phyloP scores from a whole-genome alignment of 1,139 yeast genomes.

The Scheffersomyces insectosa region DNA sequence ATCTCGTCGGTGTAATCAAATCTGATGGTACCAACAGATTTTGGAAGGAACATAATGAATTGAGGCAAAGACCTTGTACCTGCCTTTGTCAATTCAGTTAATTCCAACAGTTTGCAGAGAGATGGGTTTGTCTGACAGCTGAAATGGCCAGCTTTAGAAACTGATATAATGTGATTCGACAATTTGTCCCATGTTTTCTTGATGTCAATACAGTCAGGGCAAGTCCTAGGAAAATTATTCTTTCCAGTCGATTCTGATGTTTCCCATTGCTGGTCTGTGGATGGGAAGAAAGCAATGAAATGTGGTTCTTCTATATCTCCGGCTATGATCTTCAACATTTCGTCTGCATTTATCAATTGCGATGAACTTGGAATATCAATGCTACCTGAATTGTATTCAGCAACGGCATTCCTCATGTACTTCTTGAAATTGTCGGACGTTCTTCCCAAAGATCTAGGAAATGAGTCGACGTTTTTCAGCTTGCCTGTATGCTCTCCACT shows the following conservation, averaged over 20 bases:
- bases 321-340: slow-evolving; percentile 42
- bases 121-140: slow-evolving; percentile 53
- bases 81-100: slow-evolving; percentile 13
- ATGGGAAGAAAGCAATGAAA: slow-evolving; percentile 67
- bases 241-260: slow-evolving; percentile 39
- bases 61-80: slow-evolving; percentile 27
- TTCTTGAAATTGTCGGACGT: slow-evolving; percentile 49
- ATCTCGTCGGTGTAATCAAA: slow-evolving; percentile 35
- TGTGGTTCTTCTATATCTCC: slow-evolving; percentile 51
- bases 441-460: slow-evolving; percentile 47
- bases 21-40: slow-evolving; percentile 32
- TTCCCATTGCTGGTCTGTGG: slow-evolving; percentile 42
- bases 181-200: slow-evolving; percentile 59
- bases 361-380: slow-evolving; percentile 42
- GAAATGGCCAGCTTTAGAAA: slow-evolving; percentile 56
- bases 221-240: slow-evolving; percentile 33
- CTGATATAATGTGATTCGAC: slow-evolving; percentile 46
- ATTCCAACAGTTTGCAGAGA: slow-evolving; percentile 54
- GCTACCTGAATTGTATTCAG: slow-evolving; percentile 41
- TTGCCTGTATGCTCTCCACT: slow-evolving; percentile 27
- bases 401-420: slow-evolving; percentile 54
- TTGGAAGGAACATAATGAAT: slow-evolving; percentile 43
- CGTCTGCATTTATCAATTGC: slow-evolving; percentile 27
- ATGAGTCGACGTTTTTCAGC: slow-evolving; percentile 42
- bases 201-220: slow-evolving; percentile 51